phyloP scores from a whole-genome alignment of 2,329 filamentous ascomycete species.

The Annulohypoxylon truncatum region DNA sequence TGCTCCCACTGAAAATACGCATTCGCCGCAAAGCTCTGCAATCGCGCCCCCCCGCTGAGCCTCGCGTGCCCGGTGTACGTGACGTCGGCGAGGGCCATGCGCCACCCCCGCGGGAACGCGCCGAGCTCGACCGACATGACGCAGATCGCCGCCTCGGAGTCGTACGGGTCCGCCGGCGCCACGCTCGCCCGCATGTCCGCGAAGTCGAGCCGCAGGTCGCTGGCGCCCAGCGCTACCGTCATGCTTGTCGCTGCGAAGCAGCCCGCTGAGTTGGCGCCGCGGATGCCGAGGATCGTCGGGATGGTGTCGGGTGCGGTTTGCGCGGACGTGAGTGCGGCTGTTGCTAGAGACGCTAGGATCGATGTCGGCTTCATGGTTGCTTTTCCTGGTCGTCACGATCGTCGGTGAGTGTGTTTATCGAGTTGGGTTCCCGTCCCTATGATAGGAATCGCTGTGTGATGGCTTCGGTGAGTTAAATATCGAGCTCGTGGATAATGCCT shows the following conservation, averaged over 20 bases:
- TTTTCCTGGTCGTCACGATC: no score
- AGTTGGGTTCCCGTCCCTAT: no score
- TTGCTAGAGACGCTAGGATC: slow-evolving; percentile 4
- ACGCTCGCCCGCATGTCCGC: slow-evolving; percentile 37
- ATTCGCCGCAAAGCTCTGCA: slow-evolving; percentile 31
- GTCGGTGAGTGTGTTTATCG: background rate
- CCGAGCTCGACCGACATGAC: slow-evolving; percentile 34
- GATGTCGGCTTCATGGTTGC: slow-evolving; percentile 13
- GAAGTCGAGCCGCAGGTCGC: slow-evolving; percentile 29
- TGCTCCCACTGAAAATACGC: slow-evolving; percentile 41
- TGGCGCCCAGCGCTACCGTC: slow-evolving; percentile 11
- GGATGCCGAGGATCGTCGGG: slow-evolving; percentile 37
- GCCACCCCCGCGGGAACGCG: slow-evolving; percentile 35
- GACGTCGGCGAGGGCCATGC: slow-evolving; percentile 29
- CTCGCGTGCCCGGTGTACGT: slow-evolving; percentile 35
- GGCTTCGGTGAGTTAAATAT: background rate
- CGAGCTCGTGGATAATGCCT: background rate
- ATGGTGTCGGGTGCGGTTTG: slow-evolving; percentile 26
- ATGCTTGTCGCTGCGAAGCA: slow-evolving; percentile 37
- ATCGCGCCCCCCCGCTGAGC: slow-evolving; percentile 24
- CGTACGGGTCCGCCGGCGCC: slow-evolving; percentile 26
- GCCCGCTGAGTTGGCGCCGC: slow-evolving; percentile 34
- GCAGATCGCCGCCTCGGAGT: slow-evolving; percentile 37
- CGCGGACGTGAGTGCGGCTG: slow-evolving; percentile 13
- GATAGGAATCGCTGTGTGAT: background rate